Base-by-base conservation (phyloP, 306 rosid genomes). In the Cajanus cajan region DNA sequence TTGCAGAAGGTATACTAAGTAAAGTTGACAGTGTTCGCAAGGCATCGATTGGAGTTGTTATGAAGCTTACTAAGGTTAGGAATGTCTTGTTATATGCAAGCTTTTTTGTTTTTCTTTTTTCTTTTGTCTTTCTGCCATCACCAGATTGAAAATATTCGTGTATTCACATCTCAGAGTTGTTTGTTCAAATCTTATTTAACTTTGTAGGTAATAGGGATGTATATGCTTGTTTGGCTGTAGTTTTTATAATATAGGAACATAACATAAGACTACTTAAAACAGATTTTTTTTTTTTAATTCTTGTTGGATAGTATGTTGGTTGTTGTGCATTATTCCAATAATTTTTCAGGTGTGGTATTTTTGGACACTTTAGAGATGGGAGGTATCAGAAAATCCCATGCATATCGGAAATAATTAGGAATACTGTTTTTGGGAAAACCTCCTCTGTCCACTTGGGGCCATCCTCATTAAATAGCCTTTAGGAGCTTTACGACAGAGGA, bases 21-120 rank as follows among this genome's bases (percentile, higher is more conserved):
- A 95, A 95, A 87, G 98, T 95, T 85, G 95, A 93, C 71, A 92
- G 88, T 74, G 85, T 95, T 36, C 85, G 92, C 40, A 92, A 92
- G 87, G 97, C 97, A 47, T 92, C 98, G 68, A 90, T 95, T 68
- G 92, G 84, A 75, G 80, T 95, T 68, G 97, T 95, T 72, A 92
- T 92, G 97, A 95, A 92, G 89, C 97, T 95, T 78, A 96, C 97
- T 3, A 95, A 95, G 97, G 98, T 95, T 72, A 74, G 86, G 61
- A 81, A 79, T 75, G 24, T 78, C 31, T 33, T 40, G n/a, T 73
- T 21, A 37, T 66, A 51, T 65, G 45, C n/a, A 76, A 40, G 28
- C 21, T 68, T 75, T 47, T 74, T 19, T 61, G 82, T 21, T 11
- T 8, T 28, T 4, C 11, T 2, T 57, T 10, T 71, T 59, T 36